These are phyloP conservation scores for Cladosporium sphaerospermum DNA, from an alignment of 2,329 filamentous ascomycete genomes.

Conservation along the genomic window DNA sequence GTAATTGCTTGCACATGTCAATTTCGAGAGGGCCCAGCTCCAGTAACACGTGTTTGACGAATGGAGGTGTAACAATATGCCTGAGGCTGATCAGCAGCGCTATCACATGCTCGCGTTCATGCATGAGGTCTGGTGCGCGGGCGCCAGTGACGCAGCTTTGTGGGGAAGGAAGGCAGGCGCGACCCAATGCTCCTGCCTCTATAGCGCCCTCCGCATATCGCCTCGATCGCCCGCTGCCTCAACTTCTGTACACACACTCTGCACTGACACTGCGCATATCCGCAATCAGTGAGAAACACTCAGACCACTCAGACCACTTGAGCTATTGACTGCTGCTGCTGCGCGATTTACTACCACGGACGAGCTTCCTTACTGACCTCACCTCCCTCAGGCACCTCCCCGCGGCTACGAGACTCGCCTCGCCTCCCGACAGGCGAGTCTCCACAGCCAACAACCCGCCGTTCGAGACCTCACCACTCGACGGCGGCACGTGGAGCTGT, in stretches of 20 bases:
- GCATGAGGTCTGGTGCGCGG: conserved; percentile 3
- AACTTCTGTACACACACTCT: background rate
- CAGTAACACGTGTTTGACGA: too few relatives aligned
- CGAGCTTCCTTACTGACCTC: too few relatives aligned
- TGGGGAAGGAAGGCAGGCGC: conserved; percentile 4
- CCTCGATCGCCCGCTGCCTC: background rate
- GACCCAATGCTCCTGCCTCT: conserved; percentile 4
- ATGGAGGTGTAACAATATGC: background rate
- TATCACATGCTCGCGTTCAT: conserved; percentile 4
- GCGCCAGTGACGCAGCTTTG: conserved; percentile 8
- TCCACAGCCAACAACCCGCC: background rate
- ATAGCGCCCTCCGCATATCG: conserved; percentile 5
- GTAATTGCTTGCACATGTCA: too few relatives aligned
- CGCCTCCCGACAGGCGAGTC: too few relatives aligned
- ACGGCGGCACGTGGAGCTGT: too few relatives aligned
- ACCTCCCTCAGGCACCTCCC: too few relatives aligned
- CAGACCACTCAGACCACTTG: too few relatives aligned
- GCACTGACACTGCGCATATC: background rate
- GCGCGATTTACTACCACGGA: too few relatives aligned
- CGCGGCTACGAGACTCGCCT: too few relatives aligned
- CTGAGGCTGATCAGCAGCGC: background rate
- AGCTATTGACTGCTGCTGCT: too few relatives aligned
- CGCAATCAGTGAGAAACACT: too few relatives aligned
- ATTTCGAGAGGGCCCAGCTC: too few relatives aligned
- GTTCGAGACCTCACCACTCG: background rate